phyloP scores from a whole-genome alignment of 495 filamentous ascomycete species.

The Penicillium paxilli region DNA sequence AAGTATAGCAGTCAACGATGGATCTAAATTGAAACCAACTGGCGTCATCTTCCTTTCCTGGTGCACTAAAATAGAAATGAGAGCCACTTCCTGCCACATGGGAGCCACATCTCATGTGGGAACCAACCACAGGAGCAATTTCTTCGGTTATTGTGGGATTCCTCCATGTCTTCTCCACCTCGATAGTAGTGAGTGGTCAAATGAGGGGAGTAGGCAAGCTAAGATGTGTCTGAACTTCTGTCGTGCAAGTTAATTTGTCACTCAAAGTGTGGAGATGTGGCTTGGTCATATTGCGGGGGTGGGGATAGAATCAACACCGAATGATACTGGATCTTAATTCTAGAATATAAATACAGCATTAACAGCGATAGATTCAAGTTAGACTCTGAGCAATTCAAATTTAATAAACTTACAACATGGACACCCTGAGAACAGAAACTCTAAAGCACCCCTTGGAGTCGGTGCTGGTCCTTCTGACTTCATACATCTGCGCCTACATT shows the following conservation, averaged over 20 bases:
- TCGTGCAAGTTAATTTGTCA: not conserved
- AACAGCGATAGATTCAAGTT: too few relatives aligned
- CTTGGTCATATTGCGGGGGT: not conserved
- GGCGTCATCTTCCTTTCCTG: not conserved
- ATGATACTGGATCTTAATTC: too few relatives aligned
- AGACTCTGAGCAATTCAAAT: too few relatives aligned
- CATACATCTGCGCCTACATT: not conserved
- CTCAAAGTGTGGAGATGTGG: not conserved
- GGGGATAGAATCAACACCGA: not conserved
- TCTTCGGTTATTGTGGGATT: not conserved
- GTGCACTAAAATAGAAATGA: too few relatives aligned
- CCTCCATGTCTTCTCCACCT: not conserved
- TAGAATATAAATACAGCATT: too few relatives aligned
- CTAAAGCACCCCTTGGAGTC: not conserved
- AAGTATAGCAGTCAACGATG: too few relatives aligned
- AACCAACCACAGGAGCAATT: not conserved
- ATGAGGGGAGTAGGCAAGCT: not conserved
- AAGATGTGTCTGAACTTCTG: not conserved
- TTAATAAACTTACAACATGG: too few relatives aligned
- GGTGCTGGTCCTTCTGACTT: not conserved
- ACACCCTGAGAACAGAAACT: not conserved
- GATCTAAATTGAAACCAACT: not conserved
- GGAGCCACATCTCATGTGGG: not conserved
- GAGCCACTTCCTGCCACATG: not conserved
- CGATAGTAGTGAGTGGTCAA: not conserved